Conservation (phyloP, 306 rosid genomes). For the Acmispon strigosus region DNA sequence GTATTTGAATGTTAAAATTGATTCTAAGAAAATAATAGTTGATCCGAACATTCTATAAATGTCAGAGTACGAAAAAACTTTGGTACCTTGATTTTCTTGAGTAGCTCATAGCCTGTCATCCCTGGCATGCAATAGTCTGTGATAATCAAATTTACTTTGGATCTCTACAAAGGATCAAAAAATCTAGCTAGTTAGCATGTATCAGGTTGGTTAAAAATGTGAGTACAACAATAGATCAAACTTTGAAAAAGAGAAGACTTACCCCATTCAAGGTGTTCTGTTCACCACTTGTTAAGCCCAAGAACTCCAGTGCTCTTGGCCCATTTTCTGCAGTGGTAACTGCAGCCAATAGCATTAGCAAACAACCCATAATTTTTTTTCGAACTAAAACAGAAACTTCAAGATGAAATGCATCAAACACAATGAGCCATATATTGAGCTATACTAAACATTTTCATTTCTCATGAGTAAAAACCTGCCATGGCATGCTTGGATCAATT, state of each 20-base stretch:
- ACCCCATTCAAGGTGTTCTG: slow-evolving; percentile 36
- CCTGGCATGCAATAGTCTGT: slow-evolving; percentile 98
- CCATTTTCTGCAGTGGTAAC: slow-evolving; percentile 97
- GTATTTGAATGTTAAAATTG: too few species aligned
- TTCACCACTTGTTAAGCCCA: slow-evolving; percentile 61
- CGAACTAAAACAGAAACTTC: background rate
- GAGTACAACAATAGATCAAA: background rate
- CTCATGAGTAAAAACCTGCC: background rate
- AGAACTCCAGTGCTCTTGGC: slow-evolving; percentile 67
- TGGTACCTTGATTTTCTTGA: slow-evolving; percentile 82
- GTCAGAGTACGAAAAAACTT: background rate
- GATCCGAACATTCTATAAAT: too few species aligned
- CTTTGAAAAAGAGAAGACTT: slow-evolving; percentile 16
- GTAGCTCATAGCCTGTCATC: slow-evolving; percentile 92
- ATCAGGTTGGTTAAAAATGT: background rate
- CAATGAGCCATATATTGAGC: background rate
- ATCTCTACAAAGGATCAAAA: slow-evolving; percentile 34
- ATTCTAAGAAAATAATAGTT: too few species aligned
- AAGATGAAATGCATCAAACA: background rate
- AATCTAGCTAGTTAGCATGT: slow-evolving; percentile 1
- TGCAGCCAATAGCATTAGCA: slow-evolving; percentile 22
- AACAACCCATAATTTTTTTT: background rate
- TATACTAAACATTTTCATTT: background rate
- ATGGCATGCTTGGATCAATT: too few species aligned
- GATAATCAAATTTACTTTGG: slow-evolving; percentile 75